Percentiles rank a stretch among this genome's conserved stretches.
phyloP scores from a whole-genome alignment of 1,139 yeast genomes.

The Pichia norvegensis region DNA sequence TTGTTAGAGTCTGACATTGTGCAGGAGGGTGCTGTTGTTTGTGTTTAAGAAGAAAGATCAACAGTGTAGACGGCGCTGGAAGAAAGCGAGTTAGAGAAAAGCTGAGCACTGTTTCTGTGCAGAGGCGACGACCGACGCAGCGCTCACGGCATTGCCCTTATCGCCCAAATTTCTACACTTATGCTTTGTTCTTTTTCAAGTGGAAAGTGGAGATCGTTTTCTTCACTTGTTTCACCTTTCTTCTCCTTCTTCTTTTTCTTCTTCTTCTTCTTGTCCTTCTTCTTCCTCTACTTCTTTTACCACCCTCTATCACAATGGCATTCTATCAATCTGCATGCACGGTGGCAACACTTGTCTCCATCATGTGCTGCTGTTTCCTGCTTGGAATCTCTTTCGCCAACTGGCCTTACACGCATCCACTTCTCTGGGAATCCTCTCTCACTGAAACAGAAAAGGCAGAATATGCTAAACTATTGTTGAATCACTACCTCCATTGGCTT shows the following conservation, averaged over 20 bases:
- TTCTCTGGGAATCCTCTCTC: conserved; percentile 54
- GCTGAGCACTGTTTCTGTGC: too few species aligned
- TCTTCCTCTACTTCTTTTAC: not conserved
- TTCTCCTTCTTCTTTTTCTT: not conserved
- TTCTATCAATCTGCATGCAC: conserved; percentile 4
- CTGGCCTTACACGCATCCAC: conserved; percentile 71
- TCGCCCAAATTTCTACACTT: not conserved
- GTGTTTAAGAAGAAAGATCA: not conserved
- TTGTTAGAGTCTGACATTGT: not conserved
- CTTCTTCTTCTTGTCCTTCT: not conserved
- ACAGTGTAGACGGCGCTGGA: too few species aligned
- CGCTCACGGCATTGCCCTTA: too few species aligned
- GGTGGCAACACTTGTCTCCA: conserved; percentile 17
- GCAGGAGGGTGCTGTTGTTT: not conserved
- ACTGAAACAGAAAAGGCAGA: conserved; percentile 48
- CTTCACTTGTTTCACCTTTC: not conserved
- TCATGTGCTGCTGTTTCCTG: conserved; percentile 53
- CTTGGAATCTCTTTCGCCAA: conserved; percentile 74
- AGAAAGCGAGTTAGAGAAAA: too few species aligned
- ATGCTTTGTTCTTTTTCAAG: too few species aligned
- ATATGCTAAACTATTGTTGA: conserved; percentile 38
- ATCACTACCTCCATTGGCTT: conserved; percentile 71
- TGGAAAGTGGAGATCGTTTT: too few species aligned
- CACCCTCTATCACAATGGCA: conserved; percentile 2
- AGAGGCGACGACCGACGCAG: not conserved